Base-by-base conservation (phyloP, 371 early-diverging fungal species). In the Mucor sp. region DNA sequence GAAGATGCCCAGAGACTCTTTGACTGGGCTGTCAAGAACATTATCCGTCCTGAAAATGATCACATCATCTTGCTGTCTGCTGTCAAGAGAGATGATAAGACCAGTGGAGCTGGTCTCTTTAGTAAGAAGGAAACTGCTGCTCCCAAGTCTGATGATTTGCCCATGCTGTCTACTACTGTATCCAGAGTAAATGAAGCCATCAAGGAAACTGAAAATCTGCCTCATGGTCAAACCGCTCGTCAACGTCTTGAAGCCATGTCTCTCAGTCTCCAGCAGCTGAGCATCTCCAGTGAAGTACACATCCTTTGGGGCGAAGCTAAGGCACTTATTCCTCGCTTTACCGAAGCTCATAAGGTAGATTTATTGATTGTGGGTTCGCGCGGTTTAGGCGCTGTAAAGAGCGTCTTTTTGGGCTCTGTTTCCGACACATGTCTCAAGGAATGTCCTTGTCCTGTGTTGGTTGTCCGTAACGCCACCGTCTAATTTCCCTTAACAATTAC, bases 391-490 rank as follows among this genome's bases (percentile, higher is more conserved):
- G 70, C 74, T 27, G 75, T 84, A 44, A 84, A 82, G 70, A 82
- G 79, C 28, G 81, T 81, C 48, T 71, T 84, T 59, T 65, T 84
- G 28, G 84, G 84, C 9, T 84, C 84, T 15, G 84, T 84, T 4
- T 84, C 84, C 4, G 82, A 84, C 44, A 50, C 69, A 8, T 82
- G 82, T 69, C 61, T 84, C 15, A 79, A 82, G 41, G 74, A 76
- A 63, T 84, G 82, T 30, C 82, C 81, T 35, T 84, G 84, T 53
- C 84, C 84, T 56, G 84, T 84, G 1, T 67, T 84, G 17, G 84
- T 84, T 50, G 83, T 83, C 0, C 76, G 83, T 21, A 74, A 83
- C 57, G 64, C 83, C 15, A 77, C 79, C 27, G 74, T 83, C 62
- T 83, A 77, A 77, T 23, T 28, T 30, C 17, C 1, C 41, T 17